Base-by-base conservation (phyloP, 2,329 filamentous ascomycete species). In the Aplosporella prunicola region DNA sequence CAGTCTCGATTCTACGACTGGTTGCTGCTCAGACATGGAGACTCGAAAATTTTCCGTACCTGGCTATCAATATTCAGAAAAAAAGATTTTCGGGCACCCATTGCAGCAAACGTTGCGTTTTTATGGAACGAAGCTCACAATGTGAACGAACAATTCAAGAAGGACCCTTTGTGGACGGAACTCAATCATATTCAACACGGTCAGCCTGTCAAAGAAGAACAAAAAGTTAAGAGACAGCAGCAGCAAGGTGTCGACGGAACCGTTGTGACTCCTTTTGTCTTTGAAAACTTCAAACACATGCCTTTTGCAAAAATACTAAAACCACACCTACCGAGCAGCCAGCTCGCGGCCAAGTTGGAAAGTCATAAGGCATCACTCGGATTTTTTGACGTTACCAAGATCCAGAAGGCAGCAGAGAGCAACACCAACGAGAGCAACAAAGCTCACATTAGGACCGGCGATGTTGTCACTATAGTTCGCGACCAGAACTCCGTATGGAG, bases 191-290 rank as follows among this genome's bases (percentile, higher is more conserved):
- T 14, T 20, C 10, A 22, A 20, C 14, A 28, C 22, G 11, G 15
- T 36, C 52, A 2, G 35, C 2, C 16, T 9, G 2, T 15, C 20
- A 28, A 22, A n/a, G 4, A 45, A 11, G 38, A 50, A 15, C 27
- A 26, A 17, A n/a, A n/a, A n/a, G n/a, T n/a, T n/a, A n/a, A n/a
- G n/a, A n/a, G n/a, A n/a, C n/a, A n/a, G n/a, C n/a, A n/a, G n/a
- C n/a, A n/a, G n/a, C n/a, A n/a, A 47, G 22, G 27, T 40, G 9
- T 32, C 3, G 32, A n/a, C 3, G 26, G 44, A 3, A 89, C 84
- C 0, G 58, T 83, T 0, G 79, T 88, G 0, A 89, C 85, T 0
- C 74, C 78, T 0, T 83, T 80, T 39, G 72, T 82, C 0, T 70
- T 75, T 42, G 51, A 72, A 3, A 73, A 73, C 38, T 91, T 91